Evolutionary conservation across 306 rosid genomes (phyloP).

Genomic region (Boehmeria nivea): DNA sequence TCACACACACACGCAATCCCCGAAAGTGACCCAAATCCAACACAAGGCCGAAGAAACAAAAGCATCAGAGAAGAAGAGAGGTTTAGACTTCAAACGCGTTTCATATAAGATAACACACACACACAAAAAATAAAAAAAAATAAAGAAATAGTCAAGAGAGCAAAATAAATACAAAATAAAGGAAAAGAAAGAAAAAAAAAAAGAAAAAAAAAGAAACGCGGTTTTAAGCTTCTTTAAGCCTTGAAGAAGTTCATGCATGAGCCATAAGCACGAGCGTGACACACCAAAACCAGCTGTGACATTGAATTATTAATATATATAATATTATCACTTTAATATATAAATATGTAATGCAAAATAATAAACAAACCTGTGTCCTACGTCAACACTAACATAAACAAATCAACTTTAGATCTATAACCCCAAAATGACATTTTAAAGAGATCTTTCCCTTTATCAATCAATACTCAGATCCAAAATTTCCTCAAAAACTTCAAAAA

Average conservation of each 20-base stretch:
- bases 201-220: slow-evolving; percentile 37
- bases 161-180: slow-evolving; percentile 22
- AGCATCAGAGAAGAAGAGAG: neutral
- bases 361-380: neutral
- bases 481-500: slow-evolving; percentile 3
- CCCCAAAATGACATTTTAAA: slow-evolving; percentile 11
- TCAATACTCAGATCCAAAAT: slow-evolving; percentile 29
- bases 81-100: slow-evolving; percentile 10
- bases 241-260: slow-evolving; percentile 43
- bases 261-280: slow-evolving; percentile 24
- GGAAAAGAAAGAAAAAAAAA: neutral
- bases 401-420: slow-evolving; percentile 31
- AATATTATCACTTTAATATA: slow-evolving; percentile 8
- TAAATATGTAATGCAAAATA: neutral
- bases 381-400: slow-evolving; percentile 17
- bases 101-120: neutral
- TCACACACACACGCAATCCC: no score
- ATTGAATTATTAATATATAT: slow-evolving; percentile 18
- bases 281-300: slow-evolving; percentile 53
- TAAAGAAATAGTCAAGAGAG: slow-evolving; percentile 8
- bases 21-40: no score
- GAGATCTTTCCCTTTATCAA: slow-evolving; percentile 10
- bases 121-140: neutral
- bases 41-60: no score
- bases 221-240: slow-evolving; percentile 28